phyloP scores from a whole-genome alignment of 306 rosid species.

The Canavalia ensiformis region DNA sequence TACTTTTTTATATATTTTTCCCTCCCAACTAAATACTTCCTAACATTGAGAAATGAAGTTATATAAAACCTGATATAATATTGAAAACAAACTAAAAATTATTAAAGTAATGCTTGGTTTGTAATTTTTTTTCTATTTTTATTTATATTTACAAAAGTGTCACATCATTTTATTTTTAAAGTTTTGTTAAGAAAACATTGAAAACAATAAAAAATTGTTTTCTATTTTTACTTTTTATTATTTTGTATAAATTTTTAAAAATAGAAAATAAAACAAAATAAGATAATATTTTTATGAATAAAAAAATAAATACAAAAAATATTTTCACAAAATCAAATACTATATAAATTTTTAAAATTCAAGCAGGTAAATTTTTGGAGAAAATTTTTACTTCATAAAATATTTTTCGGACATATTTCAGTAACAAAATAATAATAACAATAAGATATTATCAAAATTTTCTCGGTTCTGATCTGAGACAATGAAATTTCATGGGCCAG shows the following conservation, averaged over 20 bases:
- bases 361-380: not conserved
- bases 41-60: not conserved
- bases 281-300: too few species aligned
- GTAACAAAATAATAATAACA: not conserved
- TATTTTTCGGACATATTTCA: not conserved
- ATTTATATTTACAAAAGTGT: too few species aligned
- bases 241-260: too few species aligned
- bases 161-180: too few species aligned
- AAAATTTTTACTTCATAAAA: not conserved
- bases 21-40: not conserved
- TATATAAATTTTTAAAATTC: not conserved
- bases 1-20: too few species aligned
- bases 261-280: too few species aligned
- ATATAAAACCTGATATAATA: not conserved
- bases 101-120: not conserved
- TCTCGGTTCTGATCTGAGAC: not conserved
- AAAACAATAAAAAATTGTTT: too few species aligned
- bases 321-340: too few species aligned
- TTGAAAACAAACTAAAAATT: not conserved
- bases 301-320: too few species aligned
- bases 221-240: too few species aligned
- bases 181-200: too few species aligned
- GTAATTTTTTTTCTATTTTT: too few species aligned
- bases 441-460: not conserved
- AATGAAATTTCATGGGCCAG: not conserved